Base-by-base conservation (phyloP, 495 filamentous ascomycete genomes). In the Penicillium longicatenatum region DNA sequence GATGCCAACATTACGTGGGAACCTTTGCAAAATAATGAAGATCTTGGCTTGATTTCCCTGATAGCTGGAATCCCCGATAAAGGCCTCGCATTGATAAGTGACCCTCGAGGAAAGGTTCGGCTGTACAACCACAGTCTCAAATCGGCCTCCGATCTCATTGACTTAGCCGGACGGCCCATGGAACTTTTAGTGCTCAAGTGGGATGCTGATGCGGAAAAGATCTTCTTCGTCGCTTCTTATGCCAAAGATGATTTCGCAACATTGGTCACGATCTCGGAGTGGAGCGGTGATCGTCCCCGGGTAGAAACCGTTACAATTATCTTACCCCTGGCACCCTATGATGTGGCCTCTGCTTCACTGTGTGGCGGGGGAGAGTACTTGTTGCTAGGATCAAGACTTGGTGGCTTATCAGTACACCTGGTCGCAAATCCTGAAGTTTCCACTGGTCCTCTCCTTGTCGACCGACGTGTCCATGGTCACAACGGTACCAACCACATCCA, bases 401-500 rank as follows among this genome's bases (percentile, higher is more conserved):
- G 91, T 29, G 73, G 73, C 0, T 61, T 92, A 53, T 79, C 79
- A 0, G 60, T 88, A 4, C 90, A 86, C 55, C 60, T 68, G 30
- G 43, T 77, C 14, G 29, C 59, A 10, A 45, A 47, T 7, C 17
- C 55, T 20, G 59, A 42, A 26, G 16, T 70, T 20, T 37, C 54
- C 16, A 55, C 70, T 3, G 44, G 69, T n/a, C 63, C 67, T 8
- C 54, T 73, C 11, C 31, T 72, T 17, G 54, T 61, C 12, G 59
- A 63, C 7, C 58, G 63, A 20, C 64, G 68, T 56, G 67, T 82
- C 35, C 86, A 87, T 52, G 77, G 76, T 21, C 78, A 79, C 57
- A 90, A 96, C 52, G 82, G 89, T 12, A 79, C 97, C 49, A 95
- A 87, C 0, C 76, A 78, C 7, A 85, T 97, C 31, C 63, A 77